A percentile compares a stretch with the other conserved stretches of the same genome.
Conservation (phyloP, 805 yeast genomes). For the Tetrapisispora fleetii region DNA sequence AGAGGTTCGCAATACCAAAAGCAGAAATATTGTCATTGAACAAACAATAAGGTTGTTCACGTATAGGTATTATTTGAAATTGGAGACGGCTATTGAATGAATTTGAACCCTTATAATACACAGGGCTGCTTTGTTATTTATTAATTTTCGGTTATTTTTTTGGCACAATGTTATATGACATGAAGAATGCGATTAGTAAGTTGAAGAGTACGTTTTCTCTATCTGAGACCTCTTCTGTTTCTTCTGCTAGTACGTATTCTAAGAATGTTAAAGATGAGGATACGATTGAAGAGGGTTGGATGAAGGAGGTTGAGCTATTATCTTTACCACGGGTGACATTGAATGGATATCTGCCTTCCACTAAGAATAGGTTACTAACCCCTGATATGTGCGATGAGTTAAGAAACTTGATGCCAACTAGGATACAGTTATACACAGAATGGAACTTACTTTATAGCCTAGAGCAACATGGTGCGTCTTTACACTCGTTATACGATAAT, state of each 20-base stretch:
- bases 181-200: slow-evolving; percentile 12
- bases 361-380: slow-evolving; percentile 50
- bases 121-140: neutral
- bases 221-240: slow-evolving; percentile 4
- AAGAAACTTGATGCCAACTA: slow-evolving; percentile 60
- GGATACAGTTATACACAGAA: slow-evolving; percentile 64
- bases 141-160: too few species aligned
- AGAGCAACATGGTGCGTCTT: slow-evolving; percentile 86
- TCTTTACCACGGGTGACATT: slow-evolving; percentile 50
- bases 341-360: slow-evolving; percentile 48
- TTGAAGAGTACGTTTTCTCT: slow-evolving; percentile 9
- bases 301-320: slow-evolving; percentile 11
- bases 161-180: slow-evolving; percentile 8
- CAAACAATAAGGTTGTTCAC: too few species aligned
- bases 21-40: too few species aligned
- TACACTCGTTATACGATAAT: slow-evolving; percentile 62
- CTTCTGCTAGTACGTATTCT: slow-evolving; percentile 3
- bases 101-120: neutral
- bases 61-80: too few species aligned
- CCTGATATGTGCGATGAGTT: slow-evolving; percentile 63
- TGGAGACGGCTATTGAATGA: too few species aligned
- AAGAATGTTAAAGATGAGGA: neutral
- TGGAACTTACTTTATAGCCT: slow-evolving; percentile 79
- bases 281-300: slow-evolving; percentile 1
- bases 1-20: too few species aligned